Evolutionary conservation across 2,329 filamentous ascomycete species (phyloP), one percentile per base, ranked within the genome.

Genomic region (Cyanodermella asteris): DNA sequence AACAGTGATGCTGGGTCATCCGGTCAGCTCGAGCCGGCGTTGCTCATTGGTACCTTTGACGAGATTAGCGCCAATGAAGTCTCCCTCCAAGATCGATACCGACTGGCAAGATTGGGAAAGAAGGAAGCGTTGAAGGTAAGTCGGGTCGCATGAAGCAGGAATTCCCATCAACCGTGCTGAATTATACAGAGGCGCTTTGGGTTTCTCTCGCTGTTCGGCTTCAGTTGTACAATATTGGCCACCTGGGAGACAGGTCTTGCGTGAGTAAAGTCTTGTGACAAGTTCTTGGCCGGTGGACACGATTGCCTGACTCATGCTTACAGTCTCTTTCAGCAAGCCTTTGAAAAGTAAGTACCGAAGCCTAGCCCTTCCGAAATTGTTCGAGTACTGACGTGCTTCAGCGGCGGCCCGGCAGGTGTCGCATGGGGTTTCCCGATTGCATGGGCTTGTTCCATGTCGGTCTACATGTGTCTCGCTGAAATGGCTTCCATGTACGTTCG

Each of bases 341-440:
- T 30, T 6, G 24, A 30, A 18, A 30, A 30, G 28, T 27, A 22
- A 28, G 11, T 9, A 4, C 12, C n/a, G n/a, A 24, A 14, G 11
- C 12, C 22, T 13, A 20, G 13, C 13, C 19, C 13, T 20, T 20
- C n/a, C 13, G 13, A 20, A n/a, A 10, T 7, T 12, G 13, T 20
- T 10, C 19, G 19, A 12, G 13, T 20, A 12, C 19, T 20, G 19
- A 20, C 2, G 10, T 16, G 16, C 16, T 20, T 9, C 13, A 56
- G 55, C 36, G 53, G 53, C 9, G 53, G 53, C 4, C 51, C 56
- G 9, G 47, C 53, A 2, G 56, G 59, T 4, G 39, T 58, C 4
- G 37, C 60, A 7, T 61, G 58, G 32, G 56, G 56, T 20, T 63
- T 54, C 40, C 47, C 62, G 20, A 51, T 61, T 21, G 53, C 56